These are phyloP conservation scores for Mimosa pudica DNA, from an alignment of 306 rosid species.

Conservation along the genomic window DNA sequence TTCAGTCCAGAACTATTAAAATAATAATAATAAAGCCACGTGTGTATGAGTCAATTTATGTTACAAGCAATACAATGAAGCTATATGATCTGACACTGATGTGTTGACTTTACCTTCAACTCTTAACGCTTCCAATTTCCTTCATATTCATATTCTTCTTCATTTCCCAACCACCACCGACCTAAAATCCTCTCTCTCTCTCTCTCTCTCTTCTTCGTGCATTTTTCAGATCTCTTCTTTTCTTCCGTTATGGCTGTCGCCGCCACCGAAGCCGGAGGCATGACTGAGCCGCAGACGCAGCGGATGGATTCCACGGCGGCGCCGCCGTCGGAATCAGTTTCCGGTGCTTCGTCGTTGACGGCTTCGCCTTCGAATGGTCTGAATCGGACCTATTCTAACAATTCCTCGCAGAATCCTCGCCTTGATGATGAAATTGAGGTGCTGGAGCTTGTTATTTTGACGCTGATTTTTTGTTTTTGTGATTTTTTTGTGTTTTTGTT, in stretches of 20 bases:
- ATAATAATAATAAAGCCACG: background rate
- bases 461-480: background rate
- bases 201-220: slow-evolving; percentile 18
- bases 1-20: too few species aligned
- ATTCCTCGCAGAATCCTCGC: slow-evolving; percentile 45
- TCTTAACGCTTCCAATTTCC: background rate
- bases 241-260: slow-evolving; percentile 32
- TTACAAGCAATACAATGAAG: too few species aligned
- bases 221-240: background rate
- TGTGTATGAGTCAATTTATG: slow-evolving; percentile 12
- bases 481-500: background rate
- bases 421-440: slow-evolving; percentile 63
- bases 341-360: slow-evolving; percentile 37
- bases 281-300: slow-evolving; percentile 45
- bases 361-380: slow-evolving; percentile 34
- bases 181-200: background rate
- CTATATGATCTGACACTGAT: background rate
- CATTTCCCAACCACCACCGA: background rate
- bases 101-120: slow-evolving; percentile 5
- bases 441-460: background rate
- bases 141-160: background rate
- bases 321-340: slow-evolving; percentile 44
- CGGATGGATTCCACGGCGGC: slow-evolving; percentile 49
- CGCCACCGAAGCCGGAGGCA: slow-evolving; percentile 33
- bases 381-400: slow-evolving; percentile 51